Evolutionary conservation across 1,139 yeast species (phyloP).

Genomic region (Sugiyamaella neomexicana): DNA sequence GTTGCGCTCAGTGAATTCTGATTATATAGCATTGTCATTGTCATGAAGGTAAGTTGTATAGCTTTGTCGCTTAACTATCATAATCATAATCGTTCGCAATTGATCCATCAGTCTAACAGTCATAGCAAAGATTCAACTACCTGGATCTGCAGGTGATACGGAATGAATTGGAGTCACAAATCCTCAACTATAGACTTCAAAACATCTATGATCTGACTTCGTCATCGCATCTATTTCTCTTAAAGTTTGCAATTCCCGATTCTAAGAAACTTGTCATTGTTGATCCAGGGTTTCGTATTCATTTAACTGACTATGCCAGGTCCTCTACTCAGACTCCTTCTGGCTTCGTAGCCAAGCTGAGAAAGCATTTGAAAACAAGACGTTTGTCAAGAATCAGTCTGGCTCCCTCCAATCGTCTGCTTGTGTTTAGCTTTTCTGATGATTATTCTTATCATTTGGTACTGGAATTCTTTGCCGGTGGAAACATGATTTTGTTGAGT

Average conservation of each 20-base stretch:
- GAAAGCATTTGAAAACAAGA: slow-evolving; percentile 83
- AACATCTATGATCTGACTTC: slow-evolving; percentile 81
- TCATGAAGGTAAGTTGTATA: too few species aligned
- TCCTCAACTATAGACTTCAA: slow-evolving; percentile 70
- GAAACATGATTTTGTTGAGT: slow-evolving; percentile 79
- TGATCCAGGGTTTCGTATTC: slow-evolving; percentile 84
- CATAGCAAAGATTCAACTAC: slow-evolving; percentile 80
- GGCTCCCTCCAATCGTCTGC: slow-evolving; percentile 73
- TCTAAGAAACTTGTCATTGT: slow-evolving; percentile 72
- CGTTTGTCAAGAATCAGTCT: slow-evolving; percentile 73
- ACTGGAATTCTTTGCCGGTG: slow-evolving; percentile 92
- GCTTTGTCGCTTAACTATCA: too few species aligned
- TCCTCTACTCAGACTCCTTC: slow-evolving; percentile 81
- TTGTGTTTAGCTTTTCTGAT: slow-evolving; percentile 79
- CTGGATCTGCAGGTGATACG: slow-evolving; percentile 74
- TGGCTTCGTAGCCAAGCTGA: slow-evolving; percentile 76
- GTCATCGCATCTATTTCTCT: slow-evolving; percentile 69
- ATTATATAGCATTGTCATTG: too few species aligned
- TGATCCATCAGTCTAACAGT: too few species aligned
- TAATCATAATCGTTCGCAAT: too few species aligned
- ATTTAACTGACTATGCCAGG: slow-evolving; percentile 76
- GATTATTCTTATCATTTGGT: slow-evolving; percentile 72
- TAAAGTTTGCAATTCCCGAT: slow-evolving; percentile 83
- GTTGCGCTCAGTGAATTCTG: too few species aligned
- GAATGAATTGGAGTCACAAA: slow-evolving; percentile 57